Evolutionary conservation across 345 rosid genomes (phyloP).

Genomic region (Camelina laxa): DNA sequence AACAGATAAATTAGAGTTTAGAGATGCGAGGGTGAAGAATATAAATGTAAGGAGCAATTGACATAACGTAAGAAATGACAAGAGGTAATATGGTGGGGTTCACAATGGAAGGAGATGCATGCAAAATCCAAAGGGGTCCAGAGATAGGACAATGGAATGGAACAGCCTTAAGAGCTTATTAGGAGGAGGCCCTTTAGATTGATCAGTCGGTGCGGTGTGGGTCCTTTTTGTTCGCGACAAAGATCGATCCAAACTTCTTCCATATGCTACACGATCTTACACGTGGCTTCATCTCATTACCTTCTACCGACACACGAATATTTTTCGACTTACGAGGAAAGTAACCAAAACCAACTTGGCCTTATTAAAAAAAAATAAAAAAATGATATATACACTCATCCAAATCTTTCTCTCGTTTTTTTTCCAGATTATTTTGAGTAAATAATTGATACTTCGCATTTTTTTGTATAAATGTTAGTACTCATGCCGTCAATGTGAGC

Average conservation of each 20-base stretch:
- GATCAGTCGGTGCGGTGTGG: slow-evolving; percentile 40
- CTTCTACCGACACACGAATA: slow-evolving; percentile 52
- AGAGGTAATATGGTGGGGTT: slow-evolving; percentile 32
- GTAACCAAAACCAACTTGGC: slow-evolving; percentile 34
- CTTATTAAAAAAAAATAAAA: too few relatives aligned
- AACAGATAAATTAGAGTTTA: neutral
- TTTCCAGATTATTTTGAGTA: neutral
- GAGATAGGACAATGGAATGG: slow-evolving; percentile 41
- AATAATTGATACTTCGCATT: neutral
- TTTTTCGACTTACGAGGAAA: slow-evolving; percentile 61
- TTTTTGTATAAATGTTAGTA: too few relatives aligned
- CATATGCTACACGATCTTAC: slow-evolving; percentile 24
- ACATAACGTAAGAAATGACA: slow-evolving; percentile 38
- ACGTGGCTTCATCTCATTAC: slow-evolving; percentile 32
- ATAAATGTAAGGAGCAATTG: slow-evolving; percentile 16
- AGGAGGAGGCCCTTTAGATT: slow-evolving; percentile 14
- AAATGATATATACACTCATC: too few relatives aligned
- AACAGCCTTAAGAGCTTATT: slow-evolving; percentile 34
- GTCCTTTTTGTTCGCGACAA: slow-evolving; percentile 24
- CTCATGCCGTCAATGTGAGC: too few relatives aligned
- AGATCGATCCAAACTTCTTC: slow-evolving; percentile 25
- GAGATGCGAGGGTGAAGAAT: neutral
- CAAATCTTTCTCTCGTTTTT: too few relatives aligned
- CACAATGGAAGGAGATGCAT: neutral
- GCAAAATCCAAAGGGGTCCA: slow-evolving; percentile 40